Conservation (phyloP, 139 green algal species). For the Chlorella sp. region DNA sequence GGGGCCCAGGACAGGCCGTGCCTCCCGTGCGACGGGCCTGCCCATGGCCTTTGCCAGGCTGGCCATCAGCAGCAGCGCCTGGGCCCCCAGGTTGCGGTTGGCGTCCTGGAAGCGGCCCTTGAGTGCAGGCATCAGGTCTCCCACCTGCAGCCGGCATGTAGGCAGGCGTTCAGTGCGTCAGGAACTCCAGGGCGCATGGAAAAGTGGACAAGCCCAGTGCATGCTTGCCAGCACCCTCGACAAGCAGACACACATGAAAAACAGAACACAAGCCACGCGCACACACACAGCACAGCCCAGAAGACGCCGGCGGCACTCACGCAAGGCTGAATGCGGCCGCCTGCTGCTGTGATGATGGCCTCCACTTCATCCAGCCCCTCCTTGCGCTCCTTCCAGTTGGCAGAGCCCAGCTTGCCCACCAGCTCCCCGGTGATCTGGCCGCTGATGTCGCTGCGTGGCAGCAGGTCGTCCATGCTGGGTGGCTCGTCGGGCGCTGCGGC, state of each 20-base stretch:
- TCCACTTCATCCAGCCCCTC: constrained; percentile 78
- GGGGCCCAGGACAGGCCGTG: constrained; percentile 39
- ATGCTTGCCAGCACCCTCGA: too few relatives aligned
- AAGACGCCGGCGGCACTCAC: constrained; percentile 32
- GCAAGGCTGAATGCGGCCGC: constrained; percentile 46
- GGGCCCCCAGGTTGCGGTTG: constrained; percentile 87
- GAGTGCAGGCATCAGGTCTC: constrained; percentile 75
- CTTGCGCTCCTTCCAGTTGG: constrained; percentile 94
- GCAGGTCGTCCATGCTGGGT: constrained; percentile 57
- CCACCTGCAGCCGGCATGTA: too few relatives aligned
- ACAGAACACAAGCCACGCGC: too few relatives aligned
- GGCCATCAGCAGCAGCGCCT: constrained; percentile 64
- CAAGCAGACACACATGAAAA: too few relatives aligned
- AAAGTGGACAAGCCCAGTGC: too few relatives aligned
- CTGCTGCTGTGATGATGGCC: constrained; percentile 47
- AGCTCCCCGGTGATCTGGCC: constrained; percentile 19
- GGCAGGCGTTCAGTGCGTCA: too few relatives aligned
- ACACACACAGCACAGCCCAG: too few relatives aligned
- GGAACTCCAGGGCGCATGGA: too few relatives aligned
- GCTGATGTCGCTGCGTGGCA: constrained; percentile 74
- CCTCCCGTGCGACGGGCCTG: constrained; percentile 51
- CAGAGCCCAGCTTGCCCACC: constrained; percentile 30
- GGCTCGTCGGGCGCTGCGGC: not conserved
- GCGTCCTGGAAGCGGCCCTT: constrained; percentile 79
- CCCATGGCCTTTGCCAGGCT: constrained; percentile 85